Base-by-base conservation (phyloP, 2,329 filamentous ascomycete genomes). In the Cordyceps militaris region DNA sequence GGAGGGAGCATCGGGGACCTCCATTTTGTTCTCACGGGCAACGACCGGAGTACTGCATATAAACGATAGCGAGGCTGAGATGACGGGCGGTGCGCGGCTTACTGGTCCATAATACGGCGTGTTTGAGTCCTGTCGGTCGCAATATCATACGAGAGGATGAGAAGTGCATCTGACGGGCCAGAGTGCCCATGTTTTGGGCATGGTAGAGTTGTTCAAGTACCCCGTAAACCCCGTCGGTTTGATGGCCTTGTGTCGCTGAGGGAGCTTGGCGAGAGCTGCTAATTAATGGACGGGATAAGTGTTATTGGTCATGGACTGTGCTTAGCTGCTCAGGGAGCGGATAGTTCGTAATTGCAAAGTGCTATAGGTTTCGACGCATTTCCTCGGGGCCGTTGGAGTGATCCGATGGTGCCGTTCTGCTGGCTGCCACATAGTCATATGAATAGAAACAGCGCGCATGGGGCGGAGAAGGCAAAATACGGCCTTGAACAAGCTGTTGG, bases 141-240 rank as follows among this genome's bases (percentile, higher is more conserved):
- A 7, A 24, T 32, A 23, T 34, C 8, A 13, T 19, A 46, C 21
- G 51, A 26, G 30, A 30, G 49, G 23, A 24, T 42, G 50, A 54
- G 21, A 28, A 46, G 40, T 23, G 52, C 28, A 28, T 44, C 28
- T 55, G 52, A 55, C 52, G 28, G 50, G 50, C 50, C 30, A 26
- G 48, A 32, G 11, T 16, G 21, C 14, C 43, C n/a, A n/a, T n/a
- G n/a, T n/a, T n/a, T n/a, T n/a, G n/a, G n/a, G n/a, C n/a, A n/a
- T n/a, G n/a, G n/a, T n/a, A n/a, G n/a, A n/a, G n/a, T n/a, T n/a
- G n/a, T n/a, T n/a, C n/a, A n/a, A n/a, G n/a, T n/a, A n/a, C n/a
- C n/a, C n/a, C n/a, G n/a, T n/a, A n/a, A n/a, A n/a, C n/a, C n/a
- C n/a, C n/a, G n/a, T n/a, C n/a, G n/a, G n/a, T n/a, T n/a, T n/a